Base-by-base conservation (phyloP, 177 flowering plant genomes). In the Vitis hybrid region DNA sequence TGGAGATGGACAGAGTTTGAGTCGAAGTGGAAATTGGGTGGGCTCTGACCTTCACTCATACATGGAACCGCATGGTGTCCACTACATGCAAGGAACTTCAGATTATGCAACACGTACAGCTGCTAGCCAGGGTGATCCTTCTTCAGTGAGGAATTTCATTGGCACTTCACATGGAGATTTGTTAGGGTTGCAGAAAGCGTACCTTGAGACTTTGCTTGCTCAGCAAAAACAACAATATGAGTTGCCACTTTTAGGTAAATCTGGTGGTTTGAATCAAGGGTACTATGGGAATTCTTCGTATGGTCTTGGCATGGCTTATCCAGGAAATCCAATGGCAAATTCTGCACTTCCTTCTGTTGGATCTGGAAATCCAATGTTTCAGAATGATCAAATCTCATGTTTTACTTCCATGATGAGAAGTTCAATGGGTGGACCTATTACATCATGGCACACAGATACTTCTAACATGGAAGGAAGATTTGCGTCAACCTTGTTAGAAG, bases 141-240 rank as follows among this genome's bases (percentile, higher is more conserved):
- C 76, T 38, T 50, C 66, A 18, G 80, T 75, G 56, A 78, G 88
- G 71, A 78, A 77, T 55, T 62, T 71, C 74, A 14, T 69, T 24
- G 76, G 82, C 51, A 62, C 76, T 71, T 82, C 82, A n/a, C 78
- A 71, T 62, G 81, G 82, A 63, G 86, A 93, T 71, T 71, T 84
- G 68, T 74, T 82, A 28, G 83, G 49, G 57, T 56, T 87, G 68
- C 94, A 87, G 76, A 87, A 83, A 75, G 90, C 83, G 52, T 88
- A 87, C 69, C 78, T 89, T 71, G 86, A 79, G 68, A 75, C 84
- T 20, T 76, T 89, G 76, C 83, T 85, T 69, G 86, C 88, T n/a
- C 91, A 84, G 69, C 90, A 87, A 71, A 89, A 82, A 59, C 89
- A 88, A 22, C 92, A 88, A 54, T 79, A 79, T 76, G 84, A 73